phyloP scores from a whole-genome alignment of 371 early-diverging fungal species.

The Mortierella sp. region DNA sequence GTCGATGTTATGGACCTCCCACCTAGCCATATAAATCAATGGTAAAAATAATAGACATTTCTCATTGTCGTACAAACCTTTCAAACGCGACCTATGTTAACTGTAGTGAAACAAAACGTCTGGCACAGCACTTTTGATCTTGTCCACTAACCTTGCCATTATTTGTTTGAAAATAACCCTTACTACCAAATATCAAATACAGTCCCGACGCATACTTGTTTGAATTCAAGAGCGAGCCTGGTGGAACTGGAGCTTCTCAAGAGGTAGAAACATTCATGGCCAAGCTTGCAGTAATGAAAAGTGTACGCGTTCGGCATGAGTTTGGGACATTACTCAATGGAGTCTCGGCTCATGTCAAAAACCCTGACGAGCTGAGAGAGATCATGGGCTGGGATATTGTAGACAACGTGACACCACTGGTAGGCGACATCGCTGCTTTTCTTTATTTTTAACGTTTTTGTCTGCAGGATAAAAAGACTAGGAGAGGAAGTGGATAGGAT shows the following conservation, averaged over 20 bases:
- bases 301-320: constrained; percentile 28
- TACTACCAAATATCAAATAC: no score
- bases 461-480: background rate
- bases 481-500: no score
- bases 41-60: constrained; percentile 15
- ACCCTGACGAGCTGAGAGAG: constrained; percentile 14
- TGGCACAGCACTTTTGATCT: background rate
- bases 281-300: constrained; percentile 11
- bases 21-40: constrained; percentile 12
- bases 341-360: constrained; percentile 25
- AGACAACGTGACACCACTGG: constrained; percentile 27
- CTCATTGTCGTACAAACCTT: background rate
- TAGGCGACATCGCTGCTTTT: constrained; percentile 2
- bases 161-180: no score
- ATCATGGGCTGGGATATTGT: constrained; percentile 17
- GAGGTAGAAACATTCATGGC: constrained; percentile 9
- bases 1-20: constrained; percentile 21
- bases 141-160: background rate
- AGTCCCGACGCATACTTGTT: constrained; percentile 42
- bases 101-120: background rate
- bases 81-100: no score
- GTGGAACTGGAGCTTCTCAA: background rate
- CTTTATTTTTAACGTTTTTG: background rate
- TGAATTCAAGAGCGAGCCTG: constrained; percentile 34
- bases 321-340: constrained; percentile 26